Conservation (phyloP, 2,329 filamentous ascomycete species). For the Monascus ruber region DNA sequence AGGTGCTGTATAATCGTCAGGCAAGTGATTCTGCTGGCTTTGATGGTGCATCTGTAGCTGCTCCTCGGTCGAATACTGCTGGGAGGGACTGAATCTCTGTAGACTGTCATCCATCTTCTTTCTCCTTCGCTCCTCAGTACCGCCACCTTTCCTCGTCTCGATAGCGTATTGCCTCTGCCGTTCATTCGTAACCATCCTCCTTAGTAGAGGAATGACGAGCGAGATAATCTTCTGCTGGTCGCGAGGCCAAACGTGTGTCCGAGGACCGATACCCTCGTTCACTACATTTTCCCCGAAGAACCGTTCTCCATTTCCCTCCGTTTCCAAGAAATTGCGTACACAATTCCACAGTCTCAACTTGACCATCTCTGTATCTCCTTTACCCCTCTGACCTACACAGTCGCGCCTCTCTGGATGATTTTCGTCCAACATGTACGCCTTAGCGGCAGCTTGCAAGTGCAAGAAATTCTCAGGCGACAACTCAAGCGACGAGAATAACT, state of each 20-base stretch:
- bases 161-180: conserved; percentile 47
- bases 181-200: conserved; percentile 51
- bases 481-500: conserved; percentile 45
- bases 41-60: conserved; percentile 14
- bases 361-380: conserved; percentile 45
- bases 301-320: conserved; percentile 39
- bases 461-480: conserved; percentile 47
- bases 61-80: conserved; percentile 17
- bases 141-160: conserved; percentile 41
- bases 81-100: conserved; percentile 9
- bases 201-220: conserved; percentile 45
- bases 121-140: conserved; percentile 25
- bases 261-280: conserved; percentile 26
- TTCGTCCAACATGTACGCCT: conserved; percentile 47
- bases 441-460: conserved; percentile 44
- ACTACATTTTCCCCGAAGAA: conserved; percentile 41
- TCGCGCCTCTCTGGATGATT: conserved; percentile 43
- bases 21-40: not conserved
- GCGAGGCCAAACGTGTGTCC: conserved; percentile 42
- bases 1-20: not conserved
- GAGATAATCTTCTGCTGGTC: conserved; percentile 46
- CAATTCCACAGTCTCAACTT: conserved; percentile 47
- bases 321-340: conserved; percentile 42
- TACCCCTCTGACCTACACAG: conserved; percentile 47
- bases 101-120: conserved; percentile 25